Evolutionary conservation across 2,329 filamentous ascomycete genomes (phyloP), one percentile per base, ranked within the genome.

Genomic region (Davidsoniella virescens): DNA sequence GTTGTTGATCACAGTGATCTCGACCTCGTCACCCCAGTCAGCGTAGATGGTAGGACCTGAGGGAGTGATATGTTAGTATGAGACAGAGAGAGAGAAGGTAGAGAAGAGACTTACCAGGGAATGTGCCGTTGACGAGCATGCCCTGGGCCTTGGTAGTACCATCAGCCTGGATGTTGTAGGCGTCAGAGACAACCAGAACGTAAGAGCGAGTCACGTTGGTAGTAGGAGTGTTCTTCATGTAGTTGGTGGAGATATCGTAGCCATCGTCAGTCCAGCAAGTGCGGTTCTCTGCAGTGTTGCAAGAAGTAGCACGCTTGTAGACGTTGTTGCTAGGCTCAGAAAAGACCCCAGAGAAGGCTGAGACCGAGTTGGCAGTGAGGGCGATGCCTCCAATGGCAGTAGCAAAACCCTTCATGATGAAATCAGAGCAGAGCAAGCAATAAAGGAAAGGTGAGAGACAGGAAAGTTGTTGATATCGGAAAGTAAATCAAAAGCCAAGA

Each of bases 1-100:
- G n/a, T 74, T 69, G 61, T 87, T 87, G 62, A 75, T 70, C 51
- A 84, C 73, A 20, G 75, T 76, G 46, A 84, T 71, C 44, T 80
- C 63, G 33, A 73, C 62, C 5, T 54, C 61, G 54, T 75, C 71
- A 26, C 71, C 72, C 69, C 71, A 74, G 51, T 73, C 54, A 14
- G 54, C 54, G 17, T 50, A 47, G 36, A 56, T 43, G 17, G 52
- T 54, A 41, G 54, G 54, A 14, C 52, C 52, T 54, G 37, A 16
- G 18, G 25, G 5, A 25, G 17, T 16, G 5, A 18, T 9, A 44
- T 47, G 43, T 52, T 52, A 52, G 46, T 25, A 44, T 37, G 8
- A 16, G 2, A 40, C 9, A 16, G n/a, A 25, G 12, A 47, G 17
- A 39, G 23, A 41, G 25, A 29, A 37, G 12, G 14, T 44, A 40